phyloP scores from a whole-genome alignment of 306 rosid species.

The Betula pendula region DNA sequence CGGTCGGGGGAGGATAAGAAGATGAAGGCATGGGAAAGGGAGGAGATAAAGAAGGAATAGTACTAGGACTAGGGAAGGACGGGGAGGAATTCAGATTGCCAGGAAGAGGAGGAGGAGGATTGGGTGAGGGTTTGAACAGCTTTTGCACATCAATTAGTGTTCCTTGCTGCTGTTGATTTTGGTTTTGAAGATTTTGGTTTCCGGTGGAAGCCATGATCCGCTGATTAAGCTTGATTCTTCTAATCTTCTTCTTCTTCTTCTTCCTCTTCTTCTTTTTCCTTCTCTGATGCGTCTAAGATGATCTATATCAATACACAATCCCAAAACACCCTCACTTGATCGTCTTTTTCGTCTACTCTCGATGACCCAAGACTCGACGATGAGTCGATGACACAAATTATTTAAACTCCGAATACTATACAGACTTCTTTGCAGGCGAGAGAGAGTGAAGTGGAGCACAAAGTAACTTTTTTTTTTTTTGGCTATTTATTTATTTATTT shows the following conservation, averaged over 20 bases:
- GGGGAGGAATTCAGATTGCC: constrained; percentile 49
- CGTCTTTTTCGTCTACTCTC: neutral
- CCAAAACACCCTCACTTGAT: neutral
- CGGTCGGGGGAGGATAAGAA: constrained; percentile 73
- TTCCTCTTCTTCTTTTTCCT: neutral
- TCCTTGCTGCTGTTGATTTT: constrained; percentile 30
- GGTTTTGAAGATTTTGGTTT: constrained; percentile 41
- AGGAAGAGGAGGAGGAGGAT: constrained; percentile 18
- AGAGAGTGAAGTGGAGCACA: no score
- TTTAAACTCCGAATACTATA: no score
- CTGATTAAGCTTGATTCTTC: neutral
- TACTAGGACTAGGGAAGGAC: constrained; percentile 43
- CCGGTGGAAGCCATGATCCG: constrained; percentile 53
- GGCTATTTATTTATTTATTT: no score
- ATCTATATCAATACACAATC: neutral
- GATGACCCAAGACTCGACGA: neutral
- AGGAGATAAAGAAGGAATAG: constrained; percentile 42
- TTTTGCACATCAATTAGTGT: constrained; percentile 49
- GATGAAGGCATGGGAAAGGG: constrained; percentile 53
- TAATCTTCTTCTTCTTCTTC: neutral
- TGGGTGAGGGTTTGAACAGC: constrained; percentile 49
- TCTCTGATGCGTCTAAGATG: neutral
- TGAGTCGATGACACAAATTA: no score
- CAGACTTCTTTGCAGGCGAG: no score
- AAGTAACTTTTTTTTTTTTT: no score